Evolutionary conservation across 2,329 filamentous ascomycete species (phyloP), one percentile per base, ranked within the genome.

Genomic region (Cercospora zeina): DNA sequence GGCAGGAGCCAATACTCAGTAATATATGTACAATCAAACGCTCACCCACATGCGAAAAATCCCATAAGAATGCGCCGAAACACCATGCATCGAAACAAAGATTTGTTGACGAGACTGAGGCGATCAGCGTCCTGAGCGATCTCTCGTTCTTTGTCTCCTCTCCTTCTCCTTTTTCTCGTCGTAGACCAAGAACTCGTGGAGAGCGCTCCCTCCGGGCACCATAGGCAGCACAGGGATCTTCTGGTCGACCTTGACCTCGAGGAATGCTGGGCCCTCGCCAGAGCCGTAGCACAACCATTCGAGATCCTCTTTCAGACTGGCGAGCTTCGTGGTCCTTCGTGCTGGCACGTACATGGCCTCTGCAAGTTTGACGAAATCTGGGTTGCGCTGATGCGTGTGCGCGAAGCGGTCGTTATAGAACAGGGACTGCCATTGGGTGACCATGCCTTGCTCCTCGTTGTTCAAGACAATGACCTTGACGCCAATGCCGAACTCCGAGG

Each of bases 371-470:
- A 93, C 90, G 75, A 97, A 97, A 76, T 97, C 87, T n/a, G 93
- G 92, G 78, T 97, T 97, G 74, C 86, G 83, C 80, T 96, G 93
- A 77, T 97, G 93, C 0, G 93, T 97, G 77, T 96, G 93, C 36
- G 91, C 84, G 77, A 87, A 97, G 70, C 93, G 87, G 74, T 97
- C 92, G 77, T 96, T 89, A 80, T 96, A 97, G 81, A 97, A 97
- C 68, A 97, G 86, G 71, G 91, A 93, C 79, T 97, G 93, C 93
- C 93, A 97, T 80, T 97, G 93, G 1, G 93, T 97, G 47, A 97
- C 93, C 93, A 97, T 97, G 58, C 93, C 93, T 79, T 97, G 93
- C 79, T 97, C 92, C 77, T 96, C 92, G 77, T 96, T 99, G 83
- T 97, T 97, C 60, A 99, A 78, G 27, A 97, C 83, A 70, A 97